phyloP scores from a whole-genome alignment of 2,329 filamentous ascomycete genomes.

The Fusarium lateritium region DNA sequence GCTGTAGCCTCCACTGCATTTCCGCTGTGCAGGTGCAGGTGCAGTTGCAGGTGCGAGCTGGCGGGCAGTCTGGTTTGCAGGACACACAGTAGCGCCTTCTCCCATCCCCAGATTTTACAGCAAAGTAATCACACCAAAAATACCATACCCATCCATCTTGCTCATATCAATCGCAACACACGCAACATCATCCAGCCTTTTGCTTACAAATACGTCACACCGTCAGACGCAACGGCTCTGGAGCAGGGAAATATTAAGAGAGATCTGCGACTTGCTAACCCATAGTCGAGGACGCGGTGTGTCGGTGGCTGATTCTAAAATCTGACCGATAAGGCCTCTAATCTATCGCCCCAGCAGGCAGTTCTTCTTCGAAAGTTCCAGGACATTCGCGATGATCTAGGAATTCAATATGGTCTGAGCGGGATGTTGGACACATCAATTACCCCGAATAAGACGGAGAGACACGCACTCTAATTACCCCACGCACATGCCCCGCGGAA shows the following conservation, averaged over 20 bases:
- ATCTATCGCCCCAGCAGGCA: conserved; percentile 12
- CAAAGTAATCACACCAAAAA: conserved; percentile 5
- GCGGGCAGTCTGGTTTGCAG: conserved; percentile 25
- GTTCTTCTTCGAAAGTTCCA: conserved; percentile 45
- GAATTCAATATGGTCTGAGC: conserved; percentile 1
- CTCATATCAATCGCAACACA: conserved; percentile 36
- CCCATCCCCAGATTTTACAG: conserved; percentile 29
- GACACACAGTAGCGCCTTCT: conserved; percentile 21
- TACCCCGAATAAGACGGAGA: not conserved
- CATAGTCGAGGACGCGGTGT: conserved; percentile 8
- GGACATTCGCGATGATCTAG: conserved; percentile 29
- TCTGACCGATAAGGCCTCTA: conserved; percentile 28
- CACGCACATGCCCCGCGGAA: conserved; percentile 14
- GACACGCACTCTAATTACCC: conserved; percentile 19
- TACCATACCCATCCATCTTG: conserved; percentile 3
- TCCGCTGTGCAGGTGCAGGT: conserved; percentile 8
- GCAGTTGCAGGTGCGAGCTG: no score
- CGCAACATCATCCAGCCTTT: conserved; percentile 6
- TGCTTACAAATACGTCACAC: conserved; percentile 45
- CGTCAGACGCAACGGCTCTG: conserved; percentile 14
- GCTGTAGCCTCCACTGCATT: conserved; percentile 13
- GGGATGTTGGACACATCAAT: conserved; percentile 3
- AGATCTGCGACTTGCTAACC: conserved; percentile 39
- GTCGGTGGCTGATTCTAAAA: conserved; percentile 41
- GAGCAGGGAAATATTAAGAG: conserved; percentile 21